A percentile compares a stretch with the other conserved stretches of the same genome.
phyloP scores from a whole-genome alignment of 768 basidiomycete species.

The Calocera viscosa region DNA sequence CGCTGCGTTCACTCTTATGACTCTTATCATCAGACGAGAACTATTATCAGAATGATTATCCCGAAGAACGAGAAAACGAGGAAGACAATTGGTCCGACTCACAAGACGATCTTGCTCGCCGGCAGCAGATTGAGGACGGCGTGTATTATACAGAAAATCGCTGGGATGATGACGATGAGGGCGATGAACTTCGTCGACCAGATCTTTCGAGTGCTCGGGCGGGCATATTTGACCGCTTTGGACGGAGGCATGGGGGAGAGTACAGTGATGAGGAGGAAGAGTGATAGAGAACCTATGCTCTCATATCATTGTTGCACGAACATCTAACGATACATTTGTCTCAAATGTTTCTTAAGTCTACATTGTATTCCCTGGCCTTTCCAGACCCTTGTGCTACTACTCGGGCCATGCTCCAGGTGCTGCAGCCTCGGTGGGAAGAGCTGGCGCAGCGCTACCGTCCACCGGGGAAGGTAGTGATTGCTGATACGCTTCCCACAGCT shows the following conservation, averaged over 20 bases:
- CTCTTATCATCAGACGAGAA: background rate
- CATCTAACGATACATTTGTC: too few relatives aligned
- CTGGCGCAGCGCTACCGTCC: background rate
- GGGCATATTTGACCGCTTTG: background rate
- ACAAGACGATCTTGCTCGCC: background rate
- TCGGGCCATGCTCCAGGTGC: background rate
- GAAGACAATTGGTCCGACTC: background rate
- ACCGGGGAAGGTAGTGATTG: too few relatives aligned
- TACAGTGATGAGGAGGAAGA: background rate
- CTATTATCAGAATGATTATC: conserved; percentile 4
- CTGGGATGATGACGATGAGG: background rate
- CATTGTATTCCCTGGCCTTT: too few relatives aligned
- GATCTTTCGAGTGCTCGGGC: background rate
- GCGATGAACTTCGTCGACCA: background rate
- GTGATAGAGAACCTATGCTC: too few relatives aligned
- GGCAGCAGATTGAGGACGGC: background rate
- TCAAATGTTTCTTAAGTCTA: too few relatives aligned
- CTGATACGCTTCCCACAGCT: conserved; percentile 47
- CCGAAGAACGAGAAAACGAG: background rate
- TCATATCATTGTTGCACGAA: too few relatives aligned
- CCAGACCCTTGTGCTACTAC: too few relatives aligned
- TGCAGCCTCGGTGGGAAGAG: background rate
- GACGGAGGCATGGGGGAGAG: background rate
- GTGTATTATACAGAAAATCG: background rate
- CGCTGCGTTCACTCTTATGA: background rate